Evolutionary conservation across 176 grass and related monocot species (phyloP), one percentile per base, ranked within the genome.

Genomic region (Bromus sterilis): DNA sequence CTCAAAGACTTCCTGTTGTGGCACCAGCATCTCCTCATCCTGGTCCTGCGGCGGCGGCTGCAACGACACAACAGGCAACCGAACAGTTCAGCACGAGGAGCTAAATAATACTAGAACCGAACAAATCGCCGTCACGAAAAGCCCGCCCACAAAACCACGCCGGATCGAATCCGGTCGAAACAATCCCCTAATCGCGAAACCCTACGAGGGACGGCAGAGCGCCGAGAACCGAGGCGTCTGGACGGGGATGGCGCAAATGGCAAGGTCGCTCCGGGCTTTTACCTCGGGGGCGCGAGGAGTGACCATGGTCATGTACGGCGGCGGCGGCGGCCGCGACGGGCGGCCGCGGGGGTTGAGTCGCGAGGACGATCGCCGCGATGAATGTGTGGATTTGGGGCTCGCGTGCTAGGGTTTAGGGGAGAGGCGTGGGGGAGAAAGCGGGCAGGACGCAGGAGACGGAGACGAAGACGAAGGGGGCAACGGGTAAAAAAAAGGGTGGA

Each of bases 21-120:
- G 88, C 9, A 93, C 88, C 43, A 88, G 69, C 87, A 93, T 88
- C 82, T 93, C 91, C 78, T 87, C 85, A 39, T 88, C 89, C 75
- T 85, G 78, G 35, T 87, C 77, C 82, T 76, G 84, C 61, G 56
- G 87, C 12, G 41, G 71, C 71, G 24, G 77, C 87, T 87, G 77
- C 71, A 66, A n/a, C n/a, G 75, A 57, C 33, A 79, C 11, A 71
- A 78, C 12, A 61, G 58, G 12, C 24, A 26, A n/a, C 40, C 65
- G 51, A 43, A 74, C 28, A 43, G 24, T 69, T 91, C 85, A 91
- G 56, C 75, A 65, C 75, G 42, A 14, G 66, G 33, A 70, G 43
- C 29, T 28, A 51, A 31, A 71, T 3, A 25, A 23, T 11, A 51
- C 48, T 51, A 48, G 34, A 67, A 31, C 12, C 37, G 28, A 56